Evolutionary conservation across 164 flowering plant species (phyloP), one percentile per base, ranked within the genome.

Genomic region (Tinospora cordifolia): DNA sequence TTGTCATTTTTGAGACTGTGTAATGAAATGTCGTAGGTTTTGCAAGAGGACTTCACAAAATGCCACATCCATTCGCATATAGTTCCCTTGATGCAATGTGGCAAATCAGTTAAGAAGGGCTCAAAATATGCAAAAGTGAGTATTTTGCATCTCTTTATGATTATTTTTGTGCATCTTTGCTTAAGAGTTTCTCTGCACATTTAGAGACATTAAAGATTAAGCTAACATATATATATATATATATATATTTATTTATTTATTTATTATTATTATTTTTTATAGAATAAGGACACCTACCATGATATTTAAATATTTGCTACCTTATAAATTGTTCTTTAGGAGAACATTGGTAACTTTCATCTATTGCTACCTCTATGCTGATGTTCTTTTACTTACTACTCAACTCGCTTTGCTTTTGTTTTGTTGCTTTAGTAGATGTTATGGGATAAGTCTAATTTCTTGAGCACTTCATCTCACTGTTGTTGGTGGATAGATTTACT

Each of bases 21-120:
- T 15, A 67, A 54, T 40, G 38, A 46, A 66, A 5, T 27, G 19
- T 3, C 83, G 83, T 75, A 95, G 98, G 92, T 95, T 78, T 69
- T 95, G 81, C 81, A 83, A 77, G 97, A 95, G 77, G 97, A 95
- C 79, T 86, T 95, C 78, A 85, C 90, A 74, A 87, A 84, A 76
- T 92, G 96, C 70, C 84, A 87, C 72, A 78, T 92, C 63, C 86
- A 78, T 71, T 80, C 90, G 57, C 94, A 87, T 79, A 71, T 91
- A 79, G 44, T 63, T 9, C 70, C 88, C 21, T 58, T 89, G 70
- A 65, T 89, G 73, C 76, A 76, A 69, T 79, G 75, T 62, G 72
- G 38, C 34, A 71, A 60, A n/a, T 74, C 81, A 38, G 57, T n/a
- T 17, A 71, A 59, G 34, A 62, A 39, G 62, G 70, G 71, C 11